These are phyloP conservation scores for Crithidia mellificae DNA, from an alignment of 208 protist species.

Conservation along the genomic window DNA sequence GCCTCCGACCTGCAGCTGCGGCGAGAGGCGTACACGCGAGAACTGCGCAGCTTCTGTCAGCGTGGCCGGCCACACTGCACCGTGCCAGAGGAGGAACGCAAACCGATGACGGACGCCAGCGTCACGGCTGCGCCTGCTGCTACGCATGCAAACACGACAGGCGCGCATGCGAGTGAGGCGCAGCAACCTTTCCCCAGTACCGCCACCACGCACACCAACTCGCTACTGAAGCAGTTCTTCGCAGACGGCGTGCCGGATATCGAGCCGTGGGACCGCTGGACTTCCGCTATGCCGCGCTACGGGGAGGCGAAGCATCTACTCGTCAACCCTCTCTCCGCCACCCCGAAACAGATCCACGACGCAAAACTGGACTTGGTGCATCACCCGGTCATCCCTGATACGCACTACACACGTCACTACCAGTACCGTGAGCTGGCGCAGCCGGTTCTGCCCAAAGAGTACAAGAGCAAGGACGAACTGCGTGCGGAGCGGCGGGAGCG, in stretches of 20 bases:
- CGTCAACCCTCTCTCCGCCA: slow-evolving; percentile 25
- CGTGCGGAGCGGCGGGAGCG: slow-evolving; percentile 64
- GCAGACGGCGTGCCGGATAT: slow-evolving; percentile 75
- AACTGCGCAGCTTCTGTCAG: slow-evolving; percentile 33
- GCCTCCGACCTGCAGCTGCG: slow-evolving; percentile 14
- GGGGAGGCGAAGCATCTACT: slow-evolving; percentile 20
- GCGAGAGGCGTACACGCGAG: slow-evolving; percentile 28
- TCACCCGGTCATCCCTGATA: slow-evolving; percentile 59
- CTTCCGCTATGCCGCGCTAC: slow-evolving; percentile 67
- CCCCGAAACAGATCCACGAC: slow-evolving; percentile 13
- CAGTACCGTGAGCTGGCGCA: slow-evolving; percentile 29
- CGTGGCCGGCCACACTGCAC: neutral
- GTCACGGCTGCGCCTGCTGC: no score
- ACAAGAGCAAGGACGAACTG: slow-evolving; percentile 67
- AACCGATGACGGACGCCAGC: no score
- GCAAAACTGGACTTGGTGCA: slow-evolving; percentile 47
- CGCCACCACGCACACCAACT: slow-evolving; percentile 32
- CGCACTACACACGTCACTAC: slow-evolving; percentile 60
- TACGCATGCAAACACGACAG: no score
- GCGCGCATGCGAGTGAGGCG: neutral
- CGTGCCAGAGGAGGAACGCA: neutral
- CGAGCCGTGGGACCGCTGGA: slow-evolving; percentile 84
- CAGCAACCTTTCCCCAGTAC: slow-evolving; percentile 3
- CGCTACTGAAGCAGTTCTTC: slow-evolving; percentile 52
- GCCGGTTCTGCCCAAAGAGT: slow-evolving; percentile 34